Percentiles rank a stretch among this genome's conserved stretches.
Conservation (phyloP, 73 alveolate genomes). For the Stentor roeselii region DNA sequence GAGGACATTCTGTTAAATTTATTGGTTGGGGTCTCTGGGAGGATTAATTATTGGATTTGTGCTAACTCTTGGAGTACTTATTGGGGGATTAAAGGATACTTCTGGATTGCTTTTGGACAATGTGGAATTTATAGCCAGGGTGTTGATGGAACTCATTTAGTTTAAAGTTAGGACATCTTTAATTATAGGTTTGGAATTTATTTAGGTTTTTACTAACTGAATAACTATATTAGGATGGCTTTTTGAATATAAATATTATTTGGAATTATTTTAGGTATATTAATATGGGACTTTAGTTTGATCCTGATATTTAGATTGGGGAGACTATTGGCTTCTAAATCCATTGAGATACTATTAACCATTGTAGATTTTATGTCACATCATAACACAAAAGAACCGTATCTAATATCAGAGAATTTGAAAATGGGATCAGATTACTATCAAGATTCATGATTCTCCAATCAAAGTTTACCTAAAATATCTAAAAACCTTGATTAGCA, state of each 20-base stretch:
- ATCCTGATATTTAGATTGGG: neutral
- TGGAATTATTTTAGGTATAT: no score
- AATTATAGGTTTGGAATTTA: no score
- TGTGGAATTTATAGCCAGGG: neutral
- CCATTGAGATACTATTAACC: no score
- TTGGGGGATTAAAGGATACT: constrained; percentile 81
- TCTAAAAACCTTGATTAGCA: neutral
- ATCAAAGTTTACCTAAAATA: neutral
- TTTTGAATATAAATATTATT: no score
- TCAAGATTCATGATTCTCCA: neutral
- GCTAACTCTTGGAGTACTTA: constrained; percentile 79
- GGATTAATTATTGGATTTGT: constrained; percentile 77
- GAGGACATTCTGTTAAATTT: constrained; percentile 79
- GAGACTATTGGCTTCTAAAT: no score
- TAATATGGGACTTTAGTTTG: neutral
- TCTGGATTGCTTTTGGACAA: constrained; percentile 8
- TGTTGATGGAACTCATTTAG: constrained; percentile 10
- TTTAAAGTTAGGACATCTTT: neutral
- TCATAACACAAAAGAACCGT: no score
- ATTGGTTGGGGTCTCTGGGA: constrained; percentile 76
- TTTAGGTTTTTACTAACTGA: neutral
- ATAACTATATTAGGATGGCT: neutral
- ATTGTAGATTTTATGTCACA: no score
- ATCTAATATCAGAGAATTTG: no score
- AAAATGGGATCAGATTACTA: neutral